A percentile compares a stretch with the other conserved stretches of the same genome.
These are phyloP conservation scores for Colletotrichum scovillei DNA, from an alignment of 2,329 filamentous ascomycete genomes.

Conservation along the genomic window DNA sequence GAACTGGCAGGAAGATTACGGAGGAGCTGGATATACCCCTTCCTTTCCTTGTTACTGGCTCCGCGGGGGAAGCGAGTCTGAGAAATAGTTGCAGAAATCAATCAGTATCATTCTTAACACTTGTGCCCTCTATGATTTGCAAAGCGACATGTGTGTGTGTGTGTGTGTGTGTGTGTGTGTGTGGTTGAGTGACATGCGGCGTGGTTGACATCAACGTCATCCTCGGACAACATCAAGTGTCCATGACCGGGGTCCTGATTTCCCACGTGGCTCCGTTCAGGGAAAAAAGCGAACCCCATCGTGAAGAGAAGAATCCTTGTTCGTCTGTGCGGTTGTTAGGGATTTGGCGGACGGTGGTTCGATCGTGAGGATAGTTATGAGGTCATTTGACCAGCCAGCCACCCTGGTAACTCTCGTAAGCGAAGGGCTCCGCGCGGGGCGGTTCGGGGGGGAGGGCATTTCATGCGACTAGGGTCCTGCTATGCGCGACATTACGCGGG, in stretches of 20 bases:
- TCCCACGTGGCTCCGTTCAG: neutral
- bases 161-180: neutral
- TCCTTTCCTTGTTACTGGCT: constrained; percentile 24
- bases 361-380: neutral
- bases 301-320: neutral
- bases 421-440: neutral
- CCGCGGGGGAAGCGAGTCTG: neutral
- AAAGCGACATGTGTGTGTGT: neutral
- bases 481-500: neutral
- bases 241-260: neutral
- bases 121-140: neutral
- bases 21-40: constrained; percentile 34
- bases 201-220: neutral
- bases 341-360: neutral
- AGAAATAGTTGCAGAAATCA: constrained; percentile 6
- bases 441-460: neutral
- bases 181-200: neutral
- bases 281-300: neutral
- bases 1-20: constrained; percentile 14
- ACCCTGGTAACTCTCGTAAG: neutral
- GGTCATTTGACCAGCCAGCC: neutral
- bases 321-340: neutral
- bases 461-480: constrained; percentile 1
- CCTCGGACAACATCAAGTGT: neutral
- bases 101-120: constrained; percentile 1